phyloP scores from a whole-genome alignment of 768 basidiomycete species.

The Ramaria sp. region DNA sequence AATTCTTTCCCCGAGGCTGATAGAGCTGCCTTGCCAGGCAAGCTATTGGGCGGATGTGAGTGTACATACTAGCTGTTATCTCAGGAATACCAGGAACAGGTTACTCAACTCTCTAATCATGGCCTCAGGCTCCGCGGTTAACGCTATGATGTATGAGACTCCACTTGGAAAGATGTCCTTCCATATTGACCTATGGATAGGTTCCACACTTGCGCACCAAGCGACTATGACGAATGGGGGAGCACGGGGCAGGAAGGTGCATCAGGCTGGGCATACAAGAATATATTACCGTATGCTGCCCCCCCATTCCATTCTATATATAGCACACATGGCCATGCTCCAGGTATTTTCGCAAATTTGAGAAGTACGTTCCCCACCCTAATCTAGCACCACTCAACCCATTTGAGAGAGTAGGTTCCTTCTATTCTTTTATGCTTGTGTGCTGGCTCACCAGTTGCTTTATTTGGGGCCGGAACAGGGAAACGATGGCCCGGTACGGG shows the following conservation, averaged over 20 bases:
- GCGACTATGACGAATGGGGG: constrained; percentile 62
- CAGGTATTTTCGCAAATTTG: constrained; percentile 63
- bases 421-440: not conserved
- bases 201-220: constrained; percentile 50
- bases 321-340: not conserved
- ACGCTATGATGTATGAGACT: constrained; percentile 39
- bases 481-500: constrained; percentile 10
- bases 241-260: constrained; percentile 34
- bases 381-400: constrained; percentile 38
- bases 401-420: constrained; percentile 15
- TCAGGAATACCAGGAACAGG: too few species aligned
- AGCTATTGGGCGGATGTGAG: constrained; percentile 66
- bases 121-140: constrained; percentile 54
- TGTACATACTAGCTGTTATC: constrained; percentile 5
- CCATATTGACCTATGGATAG: constrained; percentile 12
- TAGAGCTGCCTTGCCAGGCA: constrained; percentile 28
- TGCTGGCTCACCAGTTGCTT: not conserved
- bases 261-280: constrained; percentile 47
- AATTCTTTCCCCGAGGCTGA: not conserved
- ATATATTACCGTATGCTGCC: constrained; percentile 33
- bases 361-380: constrained; percentile 41
- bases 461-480: not conserved
- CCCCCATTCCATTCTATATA: not conserved
- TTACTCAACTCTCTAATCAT: not conserved
- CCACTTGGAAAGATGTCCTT: too few species aligned